Conservation (phyloP, 768 basidiomycete species). For the Suillus variegatus region DNA sequence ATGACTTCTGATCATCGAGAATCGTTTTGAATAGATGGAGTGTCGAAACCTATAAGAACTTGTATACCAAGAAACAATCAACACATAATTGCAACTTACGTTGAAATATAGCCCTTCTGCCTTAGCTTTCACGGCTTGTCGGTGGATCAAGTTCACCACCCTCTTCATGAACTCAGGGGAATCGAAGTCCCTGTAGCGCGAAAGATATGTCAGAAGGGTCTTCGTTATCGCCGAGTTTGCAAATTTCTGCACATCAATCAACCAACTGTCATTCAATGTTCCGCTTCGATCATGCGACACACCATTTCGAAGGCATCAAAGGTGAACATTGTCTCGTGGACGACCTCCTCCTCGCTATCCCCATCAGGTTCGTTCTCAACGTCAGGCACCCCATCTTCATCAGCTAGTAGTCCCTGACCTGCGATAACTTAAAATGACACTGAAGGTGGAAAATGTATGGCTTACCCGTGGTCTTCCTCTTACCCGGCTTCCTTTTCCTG, state of each 20-base stretch:
- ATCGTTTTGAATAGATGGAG: constrained; percentile 87
- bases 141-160: constrained; percentile 85
- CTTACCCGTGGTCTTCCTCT: constrained; percentile 51
- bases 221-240: constrained; percentile 83
- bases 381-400: constrained; percentile 68
- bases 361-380: constrained; percentile 55
- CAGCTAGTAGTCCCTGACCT: constrained; percentile 40
- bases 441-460: constrained; percentile 22
- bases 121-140: constrained; percentile 88
- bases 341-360: constrained; percentile 61
- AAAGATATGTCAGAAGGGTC: constrained; percentile 81
- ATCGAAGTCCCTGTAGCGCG: constrained; percentile 80
- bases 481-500: constrained; percentile 58
- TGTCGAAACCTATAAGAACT: constrained; percentile 73
- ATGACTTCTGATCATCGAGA: constrained; percentile 74
- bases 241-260: constrained; percentile 66
- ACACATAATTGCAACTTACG: constrained; percentile 43
- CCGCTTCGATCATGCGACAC: constrained; percentile 27
- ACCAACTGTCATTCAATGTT: constrained; percentile 17
- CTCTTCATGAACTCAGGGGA: constrained; percentile 83
- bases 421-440: constrained; percentile 13
- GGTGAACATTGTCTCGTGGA: constrained; percentile 86
- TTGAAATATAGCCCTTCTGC: constrained; percentile 97
- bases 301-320: constrained; percentile 93
- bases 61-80: not conserved